Evolutionary conservation across 75 land plant genomes (phyloP), one percentile per base, ranked within the genome.

Genomic region (Cupressus sempervirens): DNA sequence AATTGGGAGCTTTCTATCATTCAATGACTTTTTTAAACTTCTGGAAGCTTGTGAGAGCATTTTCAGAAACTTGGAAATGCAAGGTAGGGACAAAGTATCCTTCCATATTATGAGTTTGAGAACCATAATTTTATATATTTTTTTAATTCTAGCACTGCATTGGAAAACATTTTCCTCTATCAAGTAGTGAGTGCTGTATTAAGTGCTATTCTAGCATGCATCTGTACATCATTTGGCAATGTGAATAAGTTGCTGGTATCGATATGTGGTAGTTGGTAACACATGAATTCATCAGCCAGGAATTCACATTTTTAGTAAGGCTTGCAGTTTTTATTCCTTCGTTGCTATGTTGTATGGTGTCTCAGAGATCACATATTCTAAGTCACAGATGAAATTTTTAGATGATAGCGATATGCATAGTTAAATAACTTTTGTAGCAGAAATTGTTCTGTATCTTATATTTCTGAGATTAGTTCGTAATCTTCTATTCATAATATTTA

Each of bases 21-120:
- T 45, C 48, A 43, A 79, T 11, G 81, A 79, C 26, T 43, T 79
- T 79, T 79, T 32, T 7, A 43, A 79, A 79, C 38, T 79, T 79
- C 48, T 79, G 46, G 46, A 79, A 79, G 81, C 81, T 23, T 79
- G 81, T 12, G 12, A 41, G 48, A 38, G 48, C 45, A 79, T 79
- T 79, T 45, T 79, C 46, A 45, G 48, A 79, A 79, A 79, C 40
- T 30, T 79, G 81, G 48, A 43, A 79, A 30, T 50, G 8, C n/a
- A 79, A 45, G 81, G 81, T 79, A 79, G 29, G 81, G 18, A 26
- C n/a, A 45, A 79, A 79, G 40, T 38, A 26, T 45, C 16, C 45
- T 7, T 41, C 26, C 7, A 62, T 62, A 62, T 23, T 62, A 20
- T 58, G 23, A 62, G 6, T 62, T 62, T 62, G n/a, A 62, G 1